Evolutionary conservation across 78 protist species (phyloP).

Genomic region (Dictyostelium intermedium): DNA sequence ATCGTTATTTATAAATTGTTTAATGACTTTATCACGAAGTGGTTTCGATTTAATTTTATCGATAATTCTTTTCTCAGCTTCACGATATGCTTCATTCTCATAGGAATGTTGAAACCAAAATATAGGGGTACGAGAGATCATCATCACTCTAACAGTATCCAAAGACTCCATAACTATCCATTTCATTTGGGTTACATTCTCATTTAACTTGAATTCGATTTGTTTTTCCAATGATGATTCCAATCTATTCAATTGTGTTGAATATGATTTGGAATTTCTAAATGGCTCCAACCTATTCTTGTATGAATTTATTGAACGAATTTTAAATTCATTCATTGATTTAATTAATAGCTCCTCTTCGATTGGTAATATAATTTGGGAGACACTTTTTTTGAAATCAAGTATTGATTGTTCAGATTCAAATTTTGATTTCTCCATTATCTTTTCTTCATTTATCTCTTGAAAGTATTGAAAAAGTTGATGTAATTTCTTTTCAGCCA

Average conservation of each 20-base stretch:
- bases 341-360: constrained; percentile 31
- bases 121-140: not conserved
- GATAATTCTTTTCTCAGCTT: constrained; percentile 25
- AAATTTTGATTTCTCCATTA: not conserved
- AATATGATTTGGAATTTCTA: not conserved
- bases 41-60: constrained; percentile 43
- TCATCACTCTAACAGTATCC: not conserved
- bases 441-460: constrained; percentile 17
- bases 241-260: not conserved
- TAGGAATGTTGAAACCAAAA: constrained; percentile 31
- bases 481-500: not conserved
- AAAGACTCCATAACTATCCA: constrained; percentile 44
- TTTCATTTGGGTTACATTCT: constrained; percentile 65
- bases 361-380: not conserved
- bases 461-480: not conserved
- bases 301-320: not conserved
- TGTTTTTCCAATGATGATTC: not conserved
- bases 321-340: not conserved
- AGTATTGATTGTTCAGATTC: not conserved
- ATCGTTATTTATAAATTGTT: constrained; percentile 43
- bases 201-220: constrained; percentile 1
- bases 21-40: constrained; percentile 46
- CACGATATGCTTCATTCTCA: not conserved
- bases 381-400: constrained; percentile 25
- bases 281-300: not conserved